Evolutionary conservation across 1,139 yeast genomes (phyloP), one percentile per base, ranked within the genome.

Genomic region (Scheffersomyces segobiensis): DNA sequence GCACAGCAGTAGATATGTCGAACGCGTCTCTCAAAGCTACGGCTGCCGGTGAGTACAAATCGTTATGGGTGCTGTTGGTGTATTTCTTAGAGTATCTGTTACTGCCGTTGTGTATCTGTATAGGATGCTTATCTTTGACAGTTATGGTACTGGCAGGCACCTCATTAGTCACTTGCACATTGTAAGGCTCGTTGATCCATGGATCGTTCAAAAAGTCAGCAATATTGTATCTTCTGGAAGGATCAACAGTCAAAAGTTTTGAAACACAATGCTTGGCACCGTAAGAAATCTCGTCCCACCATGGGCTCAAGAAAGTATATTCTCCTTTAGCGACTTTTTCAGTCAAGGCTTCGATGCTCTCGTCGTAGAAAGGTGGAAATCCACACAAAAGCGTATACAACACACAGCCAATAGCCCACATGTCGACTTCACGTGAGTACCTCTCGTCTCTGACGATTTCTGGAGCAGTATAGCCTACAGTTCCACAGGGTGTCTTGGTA

Each of bases 21-120:
- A 93, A 93, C 10, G 97, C 98, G 68, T 95, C 99, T 66, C 93
- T 88, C 79, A 95, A 84, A 0, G 97, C 97, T 57, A 89, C 91
- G 0, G 96, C 96, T 6, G 96, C 97, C 5, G 98, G 98, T 0
- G 97, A 88, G 66, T 88, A 89, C 63, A 83, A 50, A 5, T 65
- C 67, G 24, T 14, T 24, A 24, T 32, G 14, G 48, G 24, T 20
- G 49, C 60, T 56, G 53, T 64, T 64, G 57, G 62, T 61, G 56
- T 60, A 70, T 60, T 70, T 74, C 61, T 72, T 71, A 52, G 71
- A 68, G 60, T 70, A 73, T 57, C 65, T 63, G 17, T 49, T 50
- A 39, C 53, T 65, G 46, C 60, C 63, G 56, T 65, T 67, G 53
- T 63, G 61, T 7, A 67, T 63, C 53, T 71, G 71, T 50, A 74